These are phyloP conservation scores for Fusarium pilosicola DNA, from an alignment of 2,329 filamentous ascomycete genomes.

Conservation along the genomic window DNA sequence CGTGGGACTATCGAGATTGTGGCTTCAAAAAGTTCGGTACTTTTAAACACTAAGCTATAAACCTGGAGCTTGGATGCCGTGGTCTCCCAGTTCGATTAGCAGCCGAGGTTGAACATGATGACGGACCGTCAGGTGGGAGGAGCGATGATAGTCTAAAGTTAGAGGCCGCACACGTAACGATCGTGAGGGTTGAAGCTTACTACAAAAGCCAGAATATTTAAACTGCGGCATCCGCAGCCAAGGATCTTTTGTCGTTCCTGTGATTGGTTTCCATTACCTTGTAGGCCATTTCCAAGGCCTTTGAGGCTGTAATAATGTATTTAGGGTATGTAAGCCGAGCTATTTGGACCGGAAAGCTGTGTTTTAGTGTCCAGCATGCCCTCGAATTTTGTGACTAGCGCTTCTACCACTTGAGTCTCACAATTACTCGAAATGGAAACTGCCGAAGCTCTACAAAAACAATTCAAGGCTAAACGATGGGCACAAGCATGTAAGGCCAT, in stretches of 20 bases:
- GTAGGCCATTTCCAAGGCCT: accelerated
- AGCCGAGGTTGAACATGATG: not conserved
- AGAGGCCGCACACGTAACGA: not conserved
- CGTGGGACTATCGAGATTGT: not conserved
- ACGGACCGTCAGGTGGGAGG: not conserved
- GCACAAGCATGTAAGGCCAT: not conserved
- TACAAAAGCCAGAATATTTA: not conserved
- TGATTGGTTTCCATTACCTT: too few species aligned
- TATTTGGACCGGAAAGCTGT: not conserved
- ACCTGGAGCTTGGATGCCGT: not conserved
- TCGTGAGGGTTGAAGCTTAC: not conserved
- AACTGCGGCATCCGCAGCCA: not conserved
- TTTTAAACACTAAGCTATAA: not conserved
- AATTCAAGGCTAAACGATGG: not conserved
- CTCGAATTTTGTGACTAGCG: too few species aligned
- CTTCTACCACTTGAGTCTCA: not conserved
- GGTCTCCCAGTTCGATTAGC: too few species aligned
- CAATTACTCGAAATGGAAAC: not conserved
- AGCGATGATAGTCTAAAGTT: not conserved
- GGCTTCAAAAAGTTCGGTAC: not conserved
- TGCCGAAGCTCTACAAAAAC: not conserved
- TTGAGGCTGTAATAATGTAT: accelerated
- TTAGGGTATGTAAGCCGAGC: not conserved
- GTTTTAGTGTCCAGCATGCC: not conserved
- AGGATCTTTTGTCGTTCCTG: not conserved